A percentile compares a stretch with the other conserved stretches of the same genome.
Evolutionary conservation across 2,329 filamentous ascomycete genomes (phyloP).

Genomic region (Coniella lustricola): DNA sequence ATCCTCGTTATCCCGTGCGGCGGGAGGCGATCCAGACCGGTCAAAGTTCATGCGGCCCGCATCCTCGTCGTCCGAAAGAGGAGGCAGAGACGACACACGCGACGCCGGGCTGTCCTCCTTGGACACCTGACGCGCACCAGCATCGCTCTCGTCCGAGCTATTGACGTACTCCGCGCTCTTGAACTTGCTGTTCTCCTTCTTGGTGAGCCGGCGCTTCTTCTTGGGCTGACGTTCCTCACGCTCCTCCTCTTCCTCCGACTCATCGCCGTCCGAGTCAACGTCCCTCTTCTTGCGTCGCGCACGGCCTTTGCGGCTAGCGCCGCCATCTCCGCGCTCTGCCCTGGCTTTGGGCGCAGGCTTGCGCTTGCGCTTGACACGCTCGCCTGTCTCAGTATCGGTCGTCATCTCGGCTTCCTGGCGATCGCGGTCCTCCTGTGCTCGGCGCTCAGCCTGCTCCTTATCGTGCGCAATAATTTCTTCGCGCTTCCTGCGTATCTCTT

Average conservation of each 20-base stretch:
- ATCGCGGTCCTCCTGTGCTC: constrained; percentile 62
- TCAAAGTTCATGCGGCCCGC: constrained; percentile 49
- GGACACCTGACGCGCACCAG: constrained; percentile 19
- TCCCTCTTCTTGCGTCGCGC: constrained; percentile 52
- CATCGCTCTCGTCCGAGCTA: constrained; percentile 56
- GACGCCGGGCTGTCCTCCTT: constrained; percentile 21
- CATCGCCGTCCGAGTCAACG: constrained; percentile 40
- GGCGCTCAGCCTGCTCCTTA: constrained; percentile 62
- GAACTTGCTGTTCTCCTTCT: constrained; percentile 58
- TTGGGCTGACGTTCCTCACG: constrained; percentile 49
- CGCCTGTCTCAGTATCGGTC: constrained; percentile 73
- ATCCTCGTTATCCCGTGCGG: constrained; percentile 34
- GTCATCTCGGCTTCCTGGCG: constrained; percentile 72
- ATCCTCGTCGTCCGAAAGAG: constrained; percentile 23
- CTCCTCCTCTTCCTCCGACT: constrained; percentile 41
- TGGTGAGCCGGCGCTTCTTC: constrained; percentile 53
- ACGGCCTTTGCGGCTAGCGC: constrained; percentile 29
- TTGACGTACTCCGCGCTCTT: constrained; percentile 82
- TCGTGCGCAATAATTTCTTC: constrained; percentile 73
- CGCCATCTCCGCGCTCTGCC: constrained; percentile 27
- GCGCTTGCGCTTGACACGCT: constrained; percentile 73
- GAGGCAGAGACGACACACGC: constrained; percentile 13
- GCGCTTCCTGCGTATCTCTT: constrained; percentile 80
- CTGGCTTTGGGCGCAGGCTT: constrained; percentile 33
- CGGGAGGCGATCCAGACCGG: constrained; percentile 23